Evolutionary conservation across 305 asterid genomes (phyloP).

Genomic region (Fraxinus paxiana): DNA sequence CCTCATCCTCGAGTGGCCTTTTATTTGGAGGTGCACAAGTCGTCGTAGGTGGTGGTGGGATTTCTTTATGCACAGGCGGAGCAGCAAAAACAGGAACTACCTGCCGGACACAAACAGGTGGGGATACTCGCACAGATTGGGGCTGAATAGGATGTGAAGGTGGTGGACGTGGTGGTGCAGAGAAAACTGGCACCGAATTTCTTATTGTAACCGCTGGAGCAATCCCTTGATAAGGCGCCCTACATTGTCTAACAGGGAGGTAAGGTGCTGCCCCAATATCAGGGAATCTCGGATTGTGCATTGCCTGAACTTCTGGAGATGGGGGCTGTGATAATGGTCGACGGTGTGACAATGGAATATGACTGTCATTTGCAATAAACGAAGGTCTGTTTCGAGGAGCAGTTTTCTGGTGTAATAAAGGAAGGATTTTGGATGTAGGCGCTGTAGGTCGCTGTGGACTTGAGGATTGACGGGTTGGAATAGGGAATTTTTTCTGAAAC

Average conservation of each 20-base stretch:
- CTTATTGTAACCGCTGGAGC: constrained; percentile 63
- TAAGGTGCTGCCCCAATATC: constrained; percentile 35
- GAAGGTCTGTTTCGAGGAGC: constrained; percentile 31
- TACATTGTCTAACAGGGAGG: constrained; percentile 38
- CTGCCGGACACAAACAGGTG: constrained; percentile 52
- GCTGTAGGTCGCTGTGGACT: constrained; percentile 56
- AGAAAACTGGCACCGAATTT: constrained; percentile 61
- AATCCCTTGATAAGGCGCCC: constrained; percentile 44
- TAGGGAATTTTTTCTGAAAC: constrained; percentile 38
- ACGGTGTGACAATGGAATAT: constrained; percentile 27
- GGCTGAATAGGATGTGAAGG: constrained; percentile 36
- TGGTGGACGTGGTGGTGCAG: constrained; percentile 52
- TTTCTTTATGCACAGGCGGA: constrained; percentile 29
- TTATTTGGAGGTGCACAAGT: constrained; percentile 25
- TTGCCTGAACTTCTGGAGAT: constrained; percentile 33
- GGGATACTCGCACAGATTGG: constrained; percentile 32
- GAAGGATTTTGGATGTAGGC: constrained; percentile 65
- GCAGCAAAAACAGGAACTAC: constrained; percentile 44
- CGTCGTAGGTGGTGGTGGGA: constrained; percentile 16
- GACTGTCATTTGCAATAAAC: constrained; percentile 29
- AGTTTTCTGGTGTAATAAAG: constrained; percentile 43
- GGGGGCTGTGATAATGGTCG: constrained; percentile 27
- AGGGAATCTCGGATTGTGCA: constrained; percentile 32
- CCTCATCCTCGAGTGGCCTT: constrained; percentile 24
- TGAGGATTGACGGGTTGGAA: constrained; percentile 51